These are phyloP conservation scores for Annulohypoxylon stygium DNA, from an alignment of 495 filamentous ascomycete genomes.

Conservation along the genomic window DNA sequence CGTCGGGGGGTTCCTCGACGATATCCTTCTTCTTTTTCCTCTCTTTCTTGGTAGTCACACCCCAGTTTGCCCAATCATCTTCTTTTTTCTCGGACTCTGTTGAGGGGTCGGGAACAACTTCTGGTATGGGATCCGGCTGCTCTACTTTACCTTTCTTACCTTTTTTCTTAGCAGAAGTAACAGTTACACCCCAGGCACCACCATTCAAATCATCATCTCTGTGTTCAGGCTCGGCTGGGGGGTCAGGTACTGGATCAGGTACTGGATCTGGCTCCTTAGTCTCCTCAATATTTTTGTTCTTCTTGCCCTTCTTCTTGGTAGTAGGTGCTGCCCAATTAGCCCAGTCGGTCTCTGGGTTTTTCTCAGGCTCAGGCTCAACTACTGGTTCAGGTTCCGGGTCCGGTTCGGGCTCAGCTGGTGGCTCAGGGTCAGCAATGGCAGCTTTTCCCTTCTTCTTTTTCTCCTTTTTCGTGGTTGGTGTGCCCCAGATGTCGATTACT, in stretches of 20 bases:
- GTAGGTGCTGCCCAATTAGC: slow-evolving; percentile 6
- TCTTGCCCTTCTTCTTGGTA: slow-evolving; percentile 42
- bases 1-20: slow-evolving; percentile 8
- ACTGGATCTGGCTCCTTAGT: slow-evolving; percentile 27
- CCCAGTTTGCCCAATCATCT: slow-evolving; percentile 14
- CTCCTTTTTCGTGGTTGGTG: slow-evolving; percentile 28
- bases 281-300: slow-evolving; percentile 29
- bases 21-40: slow-evolving; percentile 39
- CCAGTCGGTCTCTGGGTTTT: slow-evolving; percentile 33
- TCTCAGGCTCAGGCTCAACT: slow-evolving; percentile 37
- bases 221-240: slow-evolving; percentile 37
- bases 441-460: slow-evolving; percentile 47
- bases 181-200: slow-evolving; percentile 1
- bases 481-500: slow-evolving; percentile 35
- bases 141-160: slow-evolving; percentile 37
- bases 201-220: slow-evolving; percentile 23
- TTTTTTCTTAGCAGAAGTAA: slow-evolving; percentile 27
- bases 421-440: slow-evolving; percentile 13
- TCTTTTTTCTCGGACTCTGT: slow-evolving; percentile 41
- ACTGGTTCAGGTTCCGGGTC: slow-evolving; percentile 39
- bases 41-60: slow-evolving; percentile 22
- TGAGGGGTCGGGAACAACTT: slow-evolving; percentile 26
- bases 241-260: slow-evolving; percentile 29
- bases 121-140: slow-evolving; percentile 33
- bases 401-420: slow-evolving; percentile 32